Percentiles rank a stretch among this genome's conserved stretches.
phyloP scores from a whole-genome alignment of 768 basidiomycete genomes.

The Coprinopsis marcescibilis region DNA sequence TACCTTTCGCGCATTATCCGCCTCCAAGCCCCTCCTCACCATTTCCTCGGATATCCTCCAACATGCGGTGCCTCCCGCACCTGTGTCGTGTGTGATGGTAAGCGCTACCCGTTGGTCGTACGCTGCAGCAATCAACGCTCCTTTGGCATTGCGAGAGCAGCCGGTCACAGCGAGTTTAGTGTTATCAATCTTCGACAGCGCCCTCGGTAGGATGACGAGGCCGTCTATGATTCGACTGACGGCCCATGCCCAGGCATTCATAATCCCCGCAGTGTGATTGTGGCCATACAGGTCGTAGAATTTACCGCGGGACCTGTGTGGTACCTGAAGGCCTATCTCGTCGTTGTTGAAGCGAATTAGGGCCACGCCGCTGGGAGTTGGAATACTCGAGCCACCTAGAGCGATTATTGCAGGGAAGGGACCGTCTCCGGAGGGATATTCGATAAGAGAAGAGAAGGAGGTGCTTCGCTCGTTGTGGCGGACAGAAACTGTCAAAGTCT shows the following conservation, averaged over 20 bases:
- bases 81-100: conserved; percentile 54
- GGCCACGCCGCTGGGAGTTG: conserved; percentile 30
- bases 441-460: conserved; percentile 39
- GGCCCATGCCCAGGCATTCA: conserved; percentile 55
- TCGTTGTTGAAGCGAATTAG: conserved; percentile 43
- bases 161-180: conserved; percentile 45
- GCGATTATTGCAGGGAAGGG: conserved; percentile 48
- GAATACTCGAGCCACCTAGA: conserved; percentile 35
- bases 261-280: conserved; percentile 37
- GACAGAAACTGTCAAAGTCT: conserved; percentile 36
- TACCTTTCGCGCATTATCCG: conserved; percentile 48
- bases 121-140: conserved; percentile 49
- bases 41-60: conserved; percentile 48
- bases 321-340: conserved; percentile 41
- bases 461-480: conserved; percentile 37
- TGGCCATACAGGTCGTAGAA: conserved; percentile 50
- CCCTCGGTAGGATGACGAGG: conserved; percentile 36
- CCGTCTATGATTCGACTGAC: conserved; percentile 52
- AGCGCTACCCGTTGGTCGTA: conserved; percentile 49
- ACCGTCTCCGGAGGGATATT: conserved; percentile 32
- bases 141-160: conserved; percentile 52
- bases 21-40: conserved; percentile 30
- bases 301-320: conserved; percentile 40
- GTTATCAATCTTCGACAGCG: conserved; percentile 34
- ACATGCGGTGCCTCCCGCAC: conserved; percentile 48